phyloP scores from a whole-genome alignment of 345 rosid genomes.

The Eucalyptus pumila region DNA sequence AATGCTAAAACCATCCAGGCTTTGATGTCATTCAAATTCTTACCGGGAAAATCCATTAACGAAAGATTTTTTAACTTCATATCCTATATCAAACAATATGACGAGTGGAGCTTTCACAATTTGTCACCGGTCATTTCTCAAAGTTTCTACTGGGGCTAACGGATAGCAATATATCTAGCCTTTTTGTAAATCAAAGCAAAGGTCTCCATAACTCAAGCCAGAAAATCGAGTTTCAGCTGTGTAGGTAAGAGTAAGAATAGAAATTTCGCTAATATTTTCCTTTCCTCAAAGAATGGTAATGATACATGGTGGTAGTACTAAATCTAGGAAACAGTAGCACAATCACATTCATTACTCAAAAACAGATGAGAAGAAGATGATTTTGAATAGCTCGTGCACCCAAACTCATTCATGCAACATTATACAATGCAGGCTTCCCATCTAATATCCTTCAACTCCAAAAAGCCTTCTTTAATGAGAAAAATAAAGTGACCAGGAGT shows the following conservation, averaged over 20 bases:
- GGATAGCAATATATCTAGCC: background rate
- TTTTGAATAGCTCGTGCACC: background rate
- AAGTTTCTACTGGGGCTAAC: background rate
- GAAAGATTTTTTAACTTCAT: background rate
- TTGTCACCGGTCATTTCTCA: background rate
- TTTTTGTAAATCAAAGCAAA: background rate
- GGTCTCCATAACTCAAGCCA: background rate
- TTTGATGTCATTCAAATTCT: background rate
- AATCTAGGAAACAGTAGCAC: background rate
- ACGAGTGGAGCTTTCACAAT: background rate
- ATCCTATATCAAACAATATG: background rate
- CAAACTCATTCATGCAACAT: background rate
- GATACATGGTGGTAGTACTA: background rate
- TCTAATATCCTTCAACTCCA: conserved; percentile 55
- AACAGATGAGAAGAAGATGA: no score
- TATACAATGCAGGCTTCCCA: conserved; percentile 24
- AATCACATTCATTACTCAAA: background rate
- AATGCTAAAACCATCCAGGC: background rate
- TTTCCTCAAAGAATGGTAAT: background rate
- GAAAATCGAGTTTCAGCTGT: background rate
- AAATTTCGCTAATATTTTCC: background rate
- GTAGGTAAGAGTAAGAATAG: background rate
- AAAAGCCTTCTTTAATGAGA: conserved; percentile 57
- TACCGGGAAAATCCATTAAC: background rate
- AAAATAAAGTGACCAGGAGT: conserved; percentile 91